Evolutionary conservation across 1,284 basidiomycete genomes (phyloP), one percentile per base, ranked within the genome.

Genomic region (Cronartium quercuum): DNA sequence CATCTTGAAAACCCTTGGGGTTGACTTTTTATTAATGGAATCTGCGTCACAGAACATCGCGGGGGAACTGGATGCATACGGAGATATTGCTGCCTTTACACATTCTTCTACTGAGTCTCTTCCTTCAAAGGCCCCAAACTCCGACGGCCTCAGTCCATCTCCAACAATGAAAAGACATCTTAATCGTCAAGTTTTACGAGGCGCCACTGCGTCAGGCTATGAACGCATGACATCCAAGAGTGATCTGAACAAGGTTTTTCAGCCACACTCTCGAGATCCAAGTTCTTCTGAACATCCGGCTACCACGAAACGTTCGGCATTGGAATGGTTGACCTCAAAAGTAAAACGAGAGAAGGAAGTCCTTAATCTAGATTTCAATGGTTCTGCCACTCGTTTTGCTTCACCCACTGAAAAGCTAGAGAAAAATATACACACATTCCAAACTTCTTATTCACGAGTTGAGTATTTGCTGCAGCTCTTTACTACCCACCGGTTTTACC

Each of bases 361-460:
- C 2, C 0, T 21, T n/a, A 63, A 65, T 21, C 13, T 65, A 21
- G 44, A 58, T 29, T 73, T 73, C 37, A 57, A 63, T 7, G 64
- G 63, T 7, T 51, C 40, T 40, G 61, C 62, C 10, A n/a, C 44
- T 57, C 47, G 55, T 44, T 1, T 6, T 42, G 64, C 51, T 60
- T 34, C 57, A 51, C 51, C 55, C 7, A 35, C 13, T 51, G 18
- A 55, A 2, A 67, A 15, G 21, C 62, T 74, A 29, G 24, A 58
- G 37, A 21, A 44, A 10, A 58, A 65, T 44, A 51, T 74, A 15
- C 47, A 40, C n/a, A 41, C 64, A 29, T 73, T 73, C 37, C 51
- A 55, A 58, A 65, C 69, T 24, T 60, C 57, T 13, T 74, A 66
- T 74, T 61, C 71, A 61, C n/a, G 42, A 44, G 71, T 74, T 61